Conservation (phyloP, 2,329 filamentous ascomycete genomes). For the Chaetomium sp. region DNA sequence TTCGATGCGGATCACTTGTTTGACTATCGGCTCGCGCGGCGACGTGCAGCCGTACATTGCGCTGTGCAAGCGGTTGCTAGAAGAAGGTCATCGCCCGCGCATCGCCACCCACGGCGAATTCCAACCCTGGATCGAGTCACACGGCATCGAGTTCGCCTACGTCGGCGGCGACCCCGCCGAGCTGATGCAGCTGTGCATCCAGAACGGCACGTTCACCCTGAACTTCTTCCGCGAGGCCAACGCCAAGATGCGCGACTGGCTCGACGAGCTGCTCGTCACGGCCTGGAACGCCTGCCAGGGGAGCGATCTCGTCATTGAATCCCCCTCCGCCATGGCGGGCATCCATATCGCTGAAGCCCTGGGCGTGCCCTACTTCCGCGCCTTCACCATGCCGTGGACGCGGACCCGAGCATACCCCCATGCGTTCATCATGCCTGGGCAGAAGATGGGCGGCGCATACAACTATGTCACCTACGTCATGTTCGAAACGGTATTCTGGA, state of each 20-base stretch:
- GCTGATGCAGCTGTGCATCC: slow-evolving; percentile 91
- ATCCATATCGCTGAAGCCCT: slow-evolving; percentile 96
- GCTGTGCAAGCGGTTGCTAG: slow-evolving; percentile 80
- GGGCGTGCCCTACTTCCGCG: slow-evolving; percentile 89
- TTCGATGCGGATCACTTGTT: slow-evolving; percentile 76
- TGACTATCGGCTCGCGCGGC: slow-evolving; percentile 92
- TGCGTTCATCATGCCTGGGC: slow-evolving; percentile 86
- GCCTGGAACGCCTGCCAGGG: slow-evolving; percentile 80
- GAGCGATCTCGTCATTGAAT: slow-evolving; percentile 87
- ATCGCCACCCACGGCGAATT: slow-evolving; percentile 95
- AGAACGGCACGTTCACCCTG: slow-evolving; percentile 94
- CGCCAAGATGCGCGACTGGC: slow-evolving; percentile 84
- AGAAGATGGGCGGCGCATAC: slow-evolving; percentile 91
- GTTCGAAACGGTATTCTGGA: slow-evolving; percentile 97
- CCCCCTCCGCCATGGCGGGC: slow-evolving; percentile 91
- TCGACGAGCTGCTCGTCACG: slow-evolving; percentile 78
- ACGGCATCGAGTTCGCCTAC: slow-evolving; percentile 86
- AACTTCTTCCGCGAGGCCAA: slow-evolving; percentile 86
- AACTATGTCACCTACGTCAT: slow-evolving; percentile 94
- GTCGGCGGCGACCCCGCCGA: slow-evolving; percentile 90
- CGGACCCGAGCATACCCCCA: slow-evolving; percentile 92
- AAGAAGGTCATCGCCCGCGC: slow-evolving; percentile 76
- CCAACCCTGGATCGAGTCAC: slow-evolving; percentile 77
- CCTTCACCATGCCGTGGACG: slow-evolving; percentile 99
- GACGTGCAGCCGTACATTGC: slow-evolving; percentile 98